Evolutionary conservation across 2,329 filamentous ascomycete genomes (phyloP).

Genomic region (Coniosporium tulheliwenetii): DNA sequence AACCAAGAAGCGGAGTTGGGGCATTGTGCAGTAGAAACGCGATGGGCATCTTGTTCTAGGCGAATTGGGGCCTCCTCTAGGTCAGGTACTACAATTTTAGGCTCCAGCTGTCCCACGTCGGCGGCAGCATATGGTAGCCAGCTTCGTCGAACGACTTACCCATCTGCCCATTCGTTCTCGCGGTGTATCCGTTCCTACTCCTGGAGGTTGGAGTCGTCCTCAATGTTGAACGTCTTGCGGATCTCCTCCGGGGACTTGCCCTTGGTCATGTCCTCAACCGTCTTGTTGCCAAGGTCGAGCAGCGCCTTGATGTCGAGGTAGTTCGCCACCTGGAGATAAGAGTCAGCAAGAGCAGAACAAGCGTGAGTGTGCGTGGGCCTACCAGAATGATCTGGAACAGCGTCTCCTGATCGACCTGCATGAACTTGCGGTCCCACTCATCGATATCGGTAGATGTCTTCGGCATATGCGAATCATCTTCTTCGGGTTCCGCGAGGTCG

Average conservation of each 20-base stretch:
- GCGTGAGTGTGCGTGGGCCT: constrained; percentile 18
- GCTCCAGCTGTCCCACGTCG: no score
- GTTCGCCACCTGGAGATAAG: constrained; percentile 62
- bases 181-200: constrained; percentile 99
- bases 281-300: constrained; percentile 97
- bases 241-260: constrained; percentile 99
- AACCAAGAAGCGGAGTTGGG: no score
- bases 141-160: no score
- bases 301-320: constrained; percentile 98
- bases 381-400: constrained; percentile 97
- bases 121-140: no score
- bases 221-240: constrained; percentile 98
- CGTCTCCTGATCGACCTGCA: constrained; percentile 99
- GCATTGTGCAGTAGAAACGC: no score
- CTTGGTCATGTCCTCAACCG: constrained; percentile 99
- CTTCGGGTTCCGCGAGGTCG: constrained; percentile 65
- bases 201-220: constrained; percentile 97
- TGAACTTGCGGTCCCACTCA: constrained; percentile 99
- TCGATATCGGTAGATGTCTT: constrained; percentile 99
- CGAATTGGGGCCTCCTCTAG: no score
- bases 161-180: no score
- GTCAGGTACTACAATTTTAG: no score
- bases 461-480: constrained; percentile 83
- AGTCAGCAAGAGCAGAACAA: background rate
- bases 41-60: no score